Base-by-base conservation (phyloP, 306 rosid genomes). In the Hippophae gyantsensis region DNA sequence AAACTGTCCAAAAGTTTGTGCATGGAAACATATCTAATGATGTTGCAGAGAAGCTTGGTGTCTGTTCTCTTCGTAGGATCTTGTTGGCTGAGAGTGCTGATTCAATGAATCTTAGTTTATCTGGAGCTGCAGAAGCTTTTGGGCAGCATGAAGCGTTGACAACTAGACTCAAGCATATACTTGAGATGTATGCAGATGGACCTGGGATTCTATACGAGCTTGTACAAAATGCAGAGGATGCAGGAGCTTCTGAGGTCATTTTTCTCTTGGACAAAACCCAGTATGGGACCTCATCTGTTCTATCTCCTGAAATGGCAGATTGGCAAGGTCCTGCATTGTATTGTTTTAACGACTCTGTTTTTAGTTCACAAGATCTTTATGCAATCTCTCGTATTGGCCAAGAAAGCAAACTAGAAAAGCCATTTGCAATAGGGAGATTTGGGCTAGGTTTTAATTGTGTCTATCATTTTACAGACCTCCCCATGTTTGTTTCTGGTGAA, bases 321-420 rank as follows among this genome's bases (percentile, higher is more conserved):
- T 90, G 96, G 98, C 96, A 87, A 85, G 98, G 98, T 56, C 96
- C 96, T 78, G 95, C 98, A 46, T 72, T 90, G 63, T 90, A 90
- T 74, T 90, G 95, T 79, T 90, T 81, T 65, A 90, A 90, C 72
- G 84, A 90, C 65, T 90, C 96, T 18, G 81, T 90, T 70, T 90
- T 90, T 64, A 85, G 89, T 72, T 74, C 98, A 1, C 98, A 90
- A 76, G 98, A 90, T 79, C 96, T 90, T 55, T 90, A 90, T 87
- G 96, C 98, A 76, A 90, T 90, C 80, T 87, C 98, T 64, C 98
- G 98, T 68, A 89, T 90, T 69, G 98, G 98, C 70, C 98, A 90
- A 82, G 98, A 90, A 73, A 90, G 98, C 82, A 90, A 90, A 82
- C 84, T 90, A 49, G 95, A 90, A 82, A 87, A 85, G 69, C 92